Base-by-base conservation (phyloP, 345 rosid species). In the Gossypium arboreum region DNA sequence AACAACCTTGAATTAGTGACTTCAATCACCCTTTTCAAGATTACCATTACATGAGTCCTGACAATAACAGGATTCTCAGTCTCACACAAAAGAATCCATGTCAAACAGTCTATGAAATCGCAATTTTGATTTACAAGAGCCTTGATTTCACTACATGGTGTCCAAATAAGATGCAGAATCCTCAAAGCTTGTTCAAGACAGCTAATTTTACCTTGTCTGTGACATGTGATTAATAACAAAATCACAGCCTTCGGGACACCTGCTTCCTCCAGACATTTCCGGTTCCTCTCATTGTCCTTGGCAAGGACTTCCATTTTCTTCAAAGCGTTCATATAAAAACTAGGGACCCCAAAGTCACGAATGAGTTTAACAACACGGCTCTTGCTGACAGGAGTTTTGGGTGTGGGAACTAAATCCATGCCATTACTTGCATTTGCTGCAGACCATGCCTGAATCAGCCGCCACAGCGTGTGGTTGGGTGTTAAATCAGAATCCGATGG, bases 361-460 rank as follows among this genome's bases (percentile, higher is more conserved):
- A 85, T 39, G 24, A 85, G 83, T 71, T 68, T 71, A 18, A 72
- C 29, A 10, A 89, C 25, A n/a, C 17, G 73, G 12, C 29, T 41
- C 69, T 66, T 83, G 57, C 66, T 43, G n/a, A 78, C 52, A n/a
- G 80, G 82, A 9, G 84, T 17, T 72, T 73, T 82, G 0, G 82
- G 84, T 0, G 85, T 83, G 0, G 84, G 76, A 18, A 88, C 75
- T 29, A 51, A 71, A n/a, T 73, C 81, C 12, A 84, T 57, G 11
- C 83, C 87, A 15, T 72, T 34, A 0, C 45, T 72, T 0, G 81
- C 67, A 39, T 81, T 80, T 20, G 67, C 41, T 1, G 65, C 52
- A 60, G 80, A 84, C 93, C 93, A 89, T 1, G 87, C 81, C 60
- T 89, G 88, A 65, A 89, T 87, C 29, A 89, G 78, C n/a, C 89